These are phyloP conservation scores for Kingdonia uniflora DNA, from an alignment of 164 flowering plant genomes.

Conservation along the genomic window DNA sequence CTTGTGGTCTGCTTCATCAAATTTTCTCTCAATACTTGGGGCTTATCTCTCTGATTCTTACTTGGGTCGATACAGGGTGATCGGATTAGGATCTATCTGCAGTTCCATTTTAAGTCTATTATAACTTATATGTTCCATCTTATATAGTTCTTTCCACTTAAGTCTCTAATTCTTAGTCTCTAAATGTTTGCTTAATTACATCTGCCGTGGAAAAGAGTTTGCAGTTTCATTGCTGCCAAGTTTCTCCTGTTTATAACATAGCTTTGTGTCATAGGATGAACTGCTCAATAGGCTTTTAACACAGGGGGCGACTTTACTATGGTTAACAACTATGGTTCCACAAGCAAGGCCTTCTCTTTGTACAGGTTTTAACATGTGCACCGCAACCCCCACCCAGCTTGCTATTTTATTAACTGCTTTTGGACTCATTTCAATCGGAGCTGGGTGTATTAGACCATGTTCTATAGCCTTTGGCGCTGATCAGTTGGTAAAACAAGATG, in stretches of 20 bases:
- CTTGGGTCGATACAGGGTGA: too few species aligned
- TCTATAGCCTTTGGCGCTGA: too few species aligned
- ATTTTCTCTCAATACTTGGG: neutral
- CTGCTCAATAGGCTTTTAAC: too few species aligned
- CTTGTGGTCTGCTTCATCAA: too few species aligned
- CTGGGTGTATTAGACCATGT: conserved; percentile 4
- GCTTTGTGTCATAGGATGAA: too few species aligned
- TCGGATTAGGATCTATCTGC: neutral
- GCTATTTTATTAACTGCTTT: neutral
- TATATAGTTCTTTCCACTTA: too few species aligned
- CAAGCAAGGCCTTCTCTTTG: neutral
- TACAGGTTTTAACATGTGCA: neutral
- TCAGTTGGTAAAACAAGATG: too few species aligned
- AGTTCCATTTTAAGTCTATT: neutral
- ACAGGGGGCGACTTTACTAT: neutral
- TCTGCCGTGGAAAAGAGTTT: neutral
- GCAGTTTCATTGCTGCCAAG: too few species aligned
- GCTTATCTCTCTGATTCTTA: neutral
- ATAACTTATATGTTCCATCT: too few species aligned
- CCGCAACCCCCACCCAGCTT: neutral
- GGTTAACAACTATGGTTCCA: too few species aligned
- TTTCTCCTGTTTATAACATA: too few species aligned
- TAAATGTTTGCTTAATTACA: too few species aligned
- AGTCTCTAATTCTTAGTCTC: neutral
- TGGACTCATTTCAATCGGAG: neutral